A percentile compares a stretch with the other conserved stretches of the same genome.
phyloP scores from a whole-genome alignment of 2,329 filamentous ascomycete genomes.

The Penicillium occitanis region DNA sequence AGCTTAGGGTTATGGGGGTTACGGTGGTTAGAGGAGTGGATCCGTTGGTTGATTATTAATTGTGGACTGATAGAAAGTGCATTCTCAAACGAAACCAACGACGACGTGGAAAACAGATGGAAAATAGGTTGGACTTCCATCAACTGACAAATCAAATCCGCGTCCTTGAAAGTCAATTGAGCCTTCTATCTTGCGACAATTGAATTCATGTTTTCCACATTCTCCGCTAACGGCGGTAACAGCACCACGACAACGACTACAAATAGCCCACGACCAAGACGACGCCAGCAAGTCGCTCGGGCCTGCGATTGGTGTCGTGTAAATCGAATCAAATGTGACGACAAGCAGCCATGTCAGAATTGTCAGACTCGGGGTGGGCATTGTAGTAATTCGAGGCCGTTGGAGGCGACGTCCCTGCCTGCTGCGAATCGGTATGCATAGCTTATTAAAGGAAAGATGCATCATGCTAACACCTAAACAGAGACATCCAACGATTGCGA shows the following conservation, averaged over 20 bases:
- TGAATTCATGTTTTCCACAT: neutral
- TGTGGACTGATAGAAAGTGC: neutral
- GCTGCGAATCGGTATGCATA: slow-evolving; percentile 4
- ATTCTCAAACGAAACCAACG: neutral
- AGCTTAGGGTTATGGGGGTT: neutral
- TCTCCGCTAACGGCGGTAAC: neutral
- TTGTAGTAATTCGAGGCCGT: slow-evolving; percentile 21
- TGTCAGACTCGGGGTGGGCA: slow-evolving; percentile 12
- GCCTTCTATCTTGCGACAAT: neutral
- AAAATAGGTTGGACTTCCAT: neutral
- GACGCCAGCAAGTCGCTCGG: neutral
- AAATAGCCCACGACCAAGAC: neutral
- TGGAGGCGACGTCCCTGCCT: slow-evolving; percentile 17
- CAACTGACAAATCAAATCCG: neutral
- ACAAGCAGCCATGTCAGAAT: neutral
- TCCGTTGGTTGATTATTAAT: neutral
- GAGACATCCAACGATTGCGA: slow-evolving; percentile 31
- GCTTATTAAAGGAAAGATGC: too few species aligned
- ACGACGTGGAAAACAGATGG: neutral
- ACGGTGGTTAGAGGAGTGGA: neutral
- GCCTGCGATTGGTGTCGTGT: slow-evolving; percentile 4
- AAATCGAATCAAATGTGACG: slow-evolving; percentile 1
- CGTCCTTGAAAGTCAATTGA: neutral
- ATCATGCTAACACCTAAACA: neutral
- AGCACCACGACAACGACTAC: neutral